These are phyloP conservation scores for Lathyrus sativus DNA, from an alignment of 306 rosid species.

Conservation along the genomic window DNA sequence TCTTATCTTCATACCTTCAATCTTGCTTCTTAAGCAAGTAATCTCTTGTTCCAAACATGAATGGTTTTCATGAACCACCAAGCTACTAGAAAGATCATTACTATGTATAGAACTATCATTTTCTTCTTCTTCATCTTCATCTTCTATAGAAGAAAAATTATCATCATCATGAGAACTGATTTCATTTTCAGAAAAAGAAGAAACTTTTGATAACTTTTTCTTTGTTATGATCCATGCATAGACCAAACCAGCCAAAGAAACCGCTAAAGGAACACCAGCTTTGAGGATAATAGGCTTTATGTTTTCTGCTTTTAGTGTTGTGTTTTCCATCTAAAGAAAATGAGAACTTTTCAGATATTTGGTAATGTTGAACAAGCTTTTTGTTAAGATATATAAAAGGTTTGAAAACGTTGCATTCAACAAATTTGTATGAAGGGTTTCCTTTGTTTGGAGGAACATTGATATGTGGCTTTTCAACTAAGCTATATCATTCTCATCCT, in stretches of 20 bases:
- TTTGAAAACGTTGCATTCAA: conserved; percentile 31
- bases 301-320: conserved; percentile 44
- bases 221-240: conserved; percentile 58
- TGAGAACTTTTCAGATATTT: conserved; percentile 10
- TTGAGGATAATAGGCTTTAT: conserved; percentile 55
- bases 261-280: conserved; percentile 70
- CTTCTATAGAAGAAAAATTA: conserved; percentile 31
- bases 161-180: conserved; percentile 35
- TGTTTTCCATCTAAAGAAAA: conserved; percentile 48
- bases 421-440: conserved; percentile 34
- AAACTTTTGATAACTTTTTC: conserved; percentile 38
- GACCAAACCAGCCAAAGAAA: conserved; percentile 63
- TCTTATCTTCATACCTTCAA: conserved; percentile 57
- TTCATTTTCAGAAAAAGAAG: conserved; percentile 30
- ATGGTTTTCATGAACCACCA: conserved; percentile 16
- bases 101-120: background rate
- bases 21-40: conserved; percentile 39
- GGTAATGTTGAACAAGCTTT: background rate
- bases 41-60: conserved; percentile 46
- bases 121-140: conserved; percentile 31
- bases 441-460: conserved; percentile 41
- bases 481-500: conserved; percentile 26
- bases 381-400: background rate
- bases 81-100: conserved; percentile 15
- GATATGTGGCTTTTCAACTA: conserved; percentile 53